Percentiles rank a stretch among this genome's conserved stretches.
phyloP scores from a whole-genome alignment of 2,329 filamentous ascomycete species.

The Arthroderma sp. region DNA sequence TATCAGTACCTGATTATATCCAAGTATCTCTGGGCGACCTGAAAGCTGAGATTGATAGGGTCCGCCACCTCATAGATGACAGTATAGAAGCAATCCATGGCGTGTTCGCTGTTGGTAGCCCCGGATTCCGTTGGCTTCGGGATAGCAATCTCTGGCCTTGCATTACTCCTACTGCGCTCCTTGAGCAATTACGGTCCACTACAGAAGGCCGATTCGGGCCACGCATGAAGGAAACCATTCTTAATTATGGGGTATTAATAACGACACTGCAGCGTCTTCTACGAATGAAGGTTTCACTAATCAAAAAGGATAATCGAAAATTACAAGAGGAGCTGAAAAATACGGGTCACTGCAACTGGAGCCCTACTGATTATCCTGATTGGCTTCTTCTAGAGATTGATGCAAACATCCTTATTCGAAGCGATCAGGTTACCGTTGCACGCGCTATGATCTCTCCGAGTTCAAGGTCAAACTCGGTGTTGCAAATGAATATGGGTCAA shows the following conservation, averaged over 20 bases:
- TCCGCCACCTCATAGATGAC: constrained; percentile 10
- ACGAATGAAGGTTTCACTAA: constrained; percentile 27
- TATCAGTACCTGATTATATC: too few species aligned
- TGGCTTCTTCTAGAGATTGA: constrained; percentile 58
- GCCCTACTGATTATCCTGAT: constrained; percentile 39
- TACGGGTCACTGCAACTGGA: constrained; percentile 45
- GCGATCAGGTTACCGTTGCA: constrained; percentile 50
- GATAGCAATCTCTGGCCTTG: constrained; percentile 27
- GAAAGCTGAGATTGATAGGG: constrained; percentile 13
- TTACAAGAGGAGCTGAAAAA: constrained; percentile 31
- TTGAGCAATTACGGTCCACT: constrained; percentile 29
- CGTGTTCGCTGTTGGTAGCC: constrained; percentile 14
- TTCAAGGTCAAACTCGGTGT: constrained; percentile 42
- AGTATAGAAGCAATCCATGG: constrained; percentile 8
- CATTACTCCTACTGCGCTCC: constrained; percentile 26
- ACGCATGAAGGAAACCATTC: constrained; percentile 24
- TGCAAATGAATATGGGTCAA: constrained; percentile 57
- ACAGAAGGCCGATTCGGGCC: constrained; percentile 17
- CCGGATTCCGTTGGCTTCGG: constrained; percentile 24
- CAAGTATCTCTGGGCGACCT: background rate
- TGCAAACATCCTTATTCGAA: constrained; percentile 47
- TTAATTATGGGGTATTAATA: constrained; percentile 29
- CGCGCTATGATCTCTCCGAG: constrained; percentile 43
- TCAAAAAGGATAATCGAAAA: constrained; percentile 34
- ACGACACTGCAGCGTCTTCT: constrained; percentile 31